Conservation (phyloP, 2,329 filamentous ascomycete genomes). For the Sporothrix brasiliensis region DNA sequence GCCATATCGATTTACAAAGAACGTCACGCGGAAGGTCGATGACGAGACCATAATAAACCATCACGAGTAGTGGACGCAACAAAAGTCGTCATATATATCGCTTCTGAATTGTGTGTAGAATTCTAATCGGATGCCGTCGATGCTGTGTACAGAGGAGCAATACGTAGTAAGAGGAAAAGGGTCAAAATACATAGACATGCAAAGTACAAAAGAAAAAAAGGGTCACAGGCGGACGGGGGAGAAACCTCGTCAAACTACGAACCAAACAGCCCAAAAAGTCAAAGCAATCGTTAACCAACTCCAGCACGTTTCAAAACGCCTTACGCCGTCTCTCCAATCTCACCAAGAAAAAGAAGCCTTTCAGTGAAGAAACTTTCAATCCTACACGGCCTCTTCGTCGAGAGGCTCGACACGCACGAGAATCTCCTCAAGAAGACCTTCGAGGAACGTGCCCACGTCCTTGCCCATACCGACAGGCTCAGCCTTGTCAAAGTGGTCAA, state of each 20-base stretch:
- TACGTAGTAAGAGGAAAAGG: neutral
- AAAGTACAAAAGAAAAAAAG: neutral
- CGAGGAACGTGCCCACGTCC: slow-evolving; percentile 83
- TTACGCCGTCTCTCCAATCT: neutral
- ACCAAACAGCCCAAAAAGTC: neutral
- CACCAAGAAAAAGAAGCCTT: neutral
- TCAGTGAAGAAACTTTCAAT: neutral
- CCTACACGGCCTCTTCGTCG: slow-evolving; percentile 60
- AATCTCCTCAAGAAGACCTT: slow-evolving; percentile 91
- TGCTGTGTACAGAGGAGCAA: slow-evolving; percentile 4
- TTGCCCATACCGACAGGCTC: slow-evolving; percentile 93
- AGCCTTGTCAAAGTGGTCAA: slow-evolving; percentile 83
- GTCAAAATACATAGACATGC: too few species aligned
- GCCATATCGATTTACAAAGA: too few species aligned
- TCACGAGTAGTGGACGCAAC: neutral
- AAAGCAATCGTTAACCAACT: neutral
- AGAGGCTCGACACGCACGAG: slow-evolving; percentile 87
- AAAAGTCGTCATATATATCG: neutral
- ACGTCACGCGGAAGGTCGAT: too few species aligned
- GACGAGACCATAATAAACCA: too few species aligned
- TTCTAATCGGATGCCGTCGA: slow-evolving; percentile 25
- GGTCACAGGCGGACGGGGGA: neutral
- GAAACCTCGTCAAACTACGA: neutral
- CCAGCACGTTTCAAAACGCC: neutral
- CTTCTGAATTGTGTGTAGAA: neutral